A percentile compares a stretch with the other conserved stretches of the same genome.
These are phyloP conservation scores for Citrus medica DNA, from an alignment of 345 rosid genomes.

Conservation along the genomic window DNA sequence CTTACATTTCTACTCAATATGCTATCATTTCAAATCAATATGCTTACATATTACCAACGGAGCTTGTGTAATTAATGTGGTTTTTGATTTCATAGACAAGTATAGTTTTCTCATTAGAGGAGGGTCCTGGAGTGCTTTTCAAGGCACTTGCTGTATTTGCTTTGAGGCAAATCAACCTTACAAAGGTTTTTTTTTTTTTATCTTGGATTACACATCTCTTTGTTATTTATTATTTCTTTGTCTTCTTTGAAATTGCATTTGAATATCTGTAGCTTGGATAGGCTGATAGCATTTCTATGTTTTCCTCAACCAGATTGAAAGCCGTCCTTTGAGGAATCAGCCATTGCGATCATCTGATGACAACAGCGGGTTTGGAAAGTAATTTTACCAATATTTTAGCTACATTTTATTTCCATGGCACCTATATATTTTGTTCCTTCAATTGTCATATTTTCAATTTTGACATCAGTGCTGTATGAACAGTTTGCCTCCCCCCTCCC, in stretches of 20 bases:
- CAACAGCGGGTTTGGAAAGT: constrained; percentile 50
- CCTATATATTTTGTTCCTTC: background rate
- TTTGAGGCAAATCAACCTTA: constrained; percentile 80
- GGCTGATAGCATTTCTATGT: constrained; percentile 1
- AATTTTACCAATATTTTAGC: constrained; percentile 13
- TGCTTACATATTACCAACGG: background rate
- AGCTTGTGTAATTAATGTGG: constrained; percentile 6
- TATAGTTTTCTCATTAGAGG: constrained; percentile 92
- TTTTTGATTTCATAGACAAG: constrained; percentile 60
- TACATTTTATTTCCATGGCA: constrained; percentile 5
- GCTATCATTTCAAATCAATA: background rate
- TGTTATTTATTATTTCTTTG: background rate
- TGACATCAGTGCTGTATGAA: background rate
- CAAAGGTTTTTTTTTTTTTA: constrained; percentile 43
- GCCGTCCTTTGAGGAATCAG: constrained; percentile 80
- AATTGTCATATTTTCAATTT: background rate
- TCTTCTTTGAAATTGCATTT: background rate
- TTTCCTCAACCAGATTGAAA: constrained; percentile 66
- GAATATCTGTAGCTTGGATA: background rate
- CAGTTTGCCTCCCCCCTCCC: too few species aligned
- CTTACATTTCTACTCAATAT: background rate
- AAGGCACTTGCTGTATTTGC: constrained; percentile 99
- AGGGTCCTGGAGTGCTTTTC: constrained; percentile 96
- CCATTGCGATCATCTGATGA: constrained; percentile 65
- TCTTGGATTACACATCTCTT: background rate